Conservation (phyloP, 306 rosid species). For the Datisca glomerata region DNA sequence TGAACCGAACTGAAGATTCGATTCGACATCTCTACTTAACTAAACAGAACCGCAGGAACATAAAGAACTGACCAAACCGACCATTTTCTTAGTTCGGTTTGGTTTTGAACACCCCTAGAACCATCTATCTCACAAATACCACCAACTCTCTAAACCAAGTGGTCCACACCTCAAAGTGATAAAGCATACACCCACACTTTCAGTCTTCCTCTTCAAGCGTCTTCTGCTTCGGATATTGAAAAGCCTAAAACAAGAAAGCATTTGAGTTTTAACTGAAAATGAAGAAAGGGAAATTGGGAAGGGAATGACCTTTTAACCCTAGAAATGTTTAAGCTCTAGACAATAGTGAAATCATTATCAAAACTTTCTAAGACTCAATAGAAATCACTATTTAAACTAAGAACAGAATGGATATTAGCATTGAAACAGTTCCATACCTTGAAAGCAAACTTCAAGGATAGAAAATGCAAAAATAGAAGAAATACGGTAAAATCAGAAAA, state of each 20-base stretch:
- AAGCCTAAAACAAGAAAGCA: neutral
- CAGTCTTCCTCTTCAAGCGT: too few relatives aligned
- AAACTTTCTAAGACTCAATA: conserved; percentile 18
- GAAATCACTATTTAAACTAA: conserved; percentile 2
- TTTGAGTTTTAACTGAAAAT: neutral
- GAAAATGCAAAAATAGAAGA: neutral
- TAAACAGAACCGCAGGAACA: too few relatives aligned
- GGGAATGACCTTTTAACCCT: neutral
- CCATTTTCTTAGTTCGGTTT: too few relatives aligned
- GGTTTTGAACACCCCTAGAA: too few relatives aligned
- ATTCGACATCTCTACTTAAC: too few relatives aligned
- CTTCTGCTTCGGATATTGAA: neutral
- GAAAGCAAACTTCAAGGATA: conserved; percentile 11
- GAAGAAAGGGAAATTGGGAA: neutral
- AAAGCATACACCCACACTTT: too few relatives aligned
- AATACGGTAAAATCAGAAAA: conserved; percentile 39
- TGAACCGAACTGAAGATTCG: too few relatives aligned
- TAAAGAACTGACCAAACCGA: too few relatives aligned
- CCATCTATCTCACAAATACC: too few relatives aligned
- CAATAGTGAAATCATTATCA: neutral
- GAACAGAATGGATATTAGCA: neutral
- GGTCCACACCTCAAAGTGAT: too few relatives aligned
- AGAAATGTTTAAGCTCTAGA: conserved; percentile 12
- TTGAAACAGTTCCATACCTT: conserved; percentile 8
- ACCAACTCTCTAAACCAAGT: too few relatives aligned